Conservation (phyloP, 768 basidiomycete genomes). For the Coprinellus aureogranulatus region DNA sequence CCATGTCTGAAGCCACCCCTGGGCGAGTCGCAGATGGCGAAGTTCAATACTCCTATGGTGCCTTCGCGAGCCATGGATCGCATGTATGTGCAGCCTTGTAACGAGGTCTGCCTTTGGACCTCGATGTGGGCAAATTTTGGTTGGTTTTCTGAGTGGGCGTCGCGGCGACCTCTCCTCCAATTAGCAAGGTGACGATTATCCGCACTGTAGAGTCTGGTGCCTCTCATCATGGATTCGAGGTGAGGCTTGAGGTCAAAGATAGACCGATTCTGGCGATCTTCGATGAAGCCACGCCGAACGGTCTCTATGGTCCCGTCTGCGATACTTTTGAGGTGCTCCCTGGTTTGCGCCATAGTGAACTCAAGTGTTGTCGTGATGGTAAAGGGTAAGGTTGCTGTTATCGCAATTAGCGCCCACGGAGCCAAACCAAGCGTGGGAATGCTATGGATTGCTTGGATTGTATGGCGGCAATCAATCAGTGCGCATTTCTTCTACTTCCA, state of each 20-base stretch:
- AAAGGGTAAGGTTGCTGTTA: not conserved
- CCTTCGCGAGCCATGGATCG: not conserved
- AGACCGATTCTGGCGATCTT: not conserved
- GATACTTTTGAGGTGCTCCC: not conserved
- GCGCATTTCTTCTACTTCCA: too few relatives aligned
- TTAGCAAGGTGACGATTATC: not conserved
- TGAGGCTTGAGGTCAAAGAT: not conserved
- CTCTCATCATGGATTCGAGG: not conserved
- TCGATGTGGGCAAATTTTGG: not conserved
- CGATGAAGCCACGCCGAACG: not conserved
- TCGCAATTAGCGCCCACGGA: too few relatives aligned
- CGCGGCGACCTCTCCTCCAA: not conserved
- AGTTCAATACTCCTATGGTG: slow-evolving; percentile 56
- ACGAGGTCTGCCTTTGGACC: not conserved
- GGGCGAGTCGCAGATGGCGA: slow-evolving; percentile 73
- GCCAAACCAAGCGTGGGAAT: too few relatives aligned
- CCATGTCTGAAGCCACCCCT: slow-evolving; percentile 80
- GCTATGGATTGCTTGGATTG: too few relatives aligned
- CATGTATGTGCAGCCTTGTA: not conserved
- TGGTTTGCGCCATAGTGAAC: not conserved
- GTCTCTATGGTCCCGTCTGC: not conserved
- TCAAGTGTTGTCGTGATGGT: not conserved
- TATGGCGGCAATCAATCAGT: too few relatives aligned
- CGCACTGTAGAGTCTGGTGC: not conserved
- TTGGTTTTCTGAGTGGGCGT: not conserved